Conservation (phyloP, 331 rosid species). For the Acacia concinna region DNA sequence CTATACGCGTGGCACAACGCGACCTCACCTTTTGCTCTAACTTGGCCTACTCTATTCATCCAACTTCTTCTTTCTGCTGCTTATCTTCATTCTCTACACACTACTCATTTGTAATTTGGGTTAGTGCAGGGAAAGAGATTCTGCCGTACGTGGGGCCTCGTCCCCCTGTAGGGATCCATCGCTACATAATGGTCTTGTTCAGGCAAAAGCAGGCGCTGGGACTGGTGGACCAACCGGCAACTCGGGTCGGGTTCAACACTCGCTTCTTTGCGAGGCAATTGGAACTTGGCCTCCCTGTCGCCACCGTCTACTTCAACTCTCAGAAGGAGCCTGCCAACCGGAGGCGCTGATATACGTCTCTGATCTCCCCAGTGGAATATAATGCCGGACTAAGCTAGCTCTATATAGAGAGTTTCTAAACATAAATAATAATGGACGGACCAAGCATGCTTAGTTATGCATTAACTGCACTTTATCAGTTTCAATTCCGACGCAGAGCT, state of each 20-base stretch:
- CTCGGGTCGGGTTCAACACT: conserved; percentile 69
- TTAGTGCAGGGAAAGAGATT: conserved; percentile 64
- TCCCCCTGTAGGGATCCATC: conserved; percentile 87
- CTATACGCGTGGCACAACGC: neutral
- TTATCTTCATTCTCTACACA: no score
- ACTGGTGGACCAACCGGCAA: conserved; percentile 55
- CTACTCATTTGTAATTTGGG: neutral
- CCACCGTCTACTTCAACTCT: conserved; percentile 78
- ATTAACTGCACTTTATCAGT: neutral
- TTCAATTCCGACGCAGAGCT: neutral
- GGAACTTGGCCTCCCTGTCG: conserved; percentile 69
- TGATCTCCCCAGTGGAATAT: neutral
- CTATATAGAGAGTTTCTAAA: neutral
- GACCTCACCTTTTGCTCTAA: neutral
- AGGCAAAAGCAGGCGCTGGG: conserved; percentile 60
- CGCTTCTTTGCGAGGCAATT: conserved; percentile 58
- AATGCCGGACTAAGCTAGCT: neutral
- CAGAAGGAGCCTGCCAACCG: conserved; percentile 71
- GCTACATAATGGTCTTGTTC: conserved; percentile 67
- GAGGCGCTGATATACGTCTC: conserved; percentile 42
- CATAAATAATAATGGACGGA: neutral
- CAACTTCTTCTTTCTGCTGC: no score
- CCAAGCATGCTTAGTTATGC: neutral
- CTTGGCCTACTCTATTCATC: no score
- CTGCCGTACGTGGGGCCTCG: conserved; percentile 65